Conservation (phyloP, 2,329 filamentous ascomycete genomes). For the Neofusicoccum sp. region DNA sequence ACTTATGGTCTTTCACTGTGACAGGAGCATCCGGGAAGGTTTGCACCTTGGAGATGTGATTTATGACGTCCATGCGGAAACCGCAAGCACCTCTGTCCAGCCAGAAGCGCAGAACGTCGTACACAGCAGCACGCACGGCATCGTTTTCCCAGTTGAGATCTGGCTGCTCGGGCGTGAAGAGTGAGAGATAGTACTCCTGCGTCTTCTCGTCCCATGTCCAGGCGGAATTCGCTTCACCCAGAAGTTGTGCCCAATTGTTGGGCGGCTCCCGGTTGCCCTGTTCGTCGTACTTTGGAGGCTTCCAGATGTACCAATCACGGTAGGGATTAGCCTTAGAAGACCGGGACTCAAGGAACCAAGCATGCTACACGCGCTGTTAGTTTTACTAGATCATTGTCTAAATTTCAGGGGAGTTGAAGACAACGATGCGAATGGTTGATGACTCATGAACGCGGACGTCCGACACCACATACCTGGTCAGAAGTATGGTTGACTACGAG, state of each 20-base stretch:
- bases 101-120: conserved; percentile 50
- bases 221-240: conserved; percentile 39
- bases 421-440: no score
- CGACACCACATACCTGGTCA: conserved; percentile 41
- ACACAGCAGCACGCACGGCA: conserved; percentile 44
- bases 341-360: conserved; percentile 68
- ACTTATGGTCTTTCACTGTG: conserved; percentile 40
- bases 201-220: conserved; percentile 49
- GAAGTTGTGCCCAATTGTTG: conserved; percentile 50
- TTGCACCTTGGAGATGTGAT: conserved; percentile 47
- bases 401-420: no score
- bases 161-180: conserved; percentile 48
- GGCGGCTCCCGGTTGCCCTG: conserved; percentile 57
- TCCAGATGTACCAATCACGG: conserved; percentile 72
- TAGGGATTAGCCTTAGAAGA: conserved; percentile 62
- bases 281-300: conserved; percentile 53
- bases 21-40: conserved; percentile 44
- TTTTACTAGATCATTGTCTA: not conserved
- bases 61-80: conserved; percentile 51
- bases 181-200: conserved; percentile 47
- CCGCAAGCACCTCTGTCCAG: conserved; percentile 47
- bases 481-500: conserved; percentile 78
- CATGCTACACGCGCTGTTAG: conserved; percentile 48
- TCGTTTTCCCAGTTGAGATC: conserved; percentile 51
- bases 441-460: no score